Conservation (phyloP, 441 rosid genomes). For the Capsella rubella region DNA sequence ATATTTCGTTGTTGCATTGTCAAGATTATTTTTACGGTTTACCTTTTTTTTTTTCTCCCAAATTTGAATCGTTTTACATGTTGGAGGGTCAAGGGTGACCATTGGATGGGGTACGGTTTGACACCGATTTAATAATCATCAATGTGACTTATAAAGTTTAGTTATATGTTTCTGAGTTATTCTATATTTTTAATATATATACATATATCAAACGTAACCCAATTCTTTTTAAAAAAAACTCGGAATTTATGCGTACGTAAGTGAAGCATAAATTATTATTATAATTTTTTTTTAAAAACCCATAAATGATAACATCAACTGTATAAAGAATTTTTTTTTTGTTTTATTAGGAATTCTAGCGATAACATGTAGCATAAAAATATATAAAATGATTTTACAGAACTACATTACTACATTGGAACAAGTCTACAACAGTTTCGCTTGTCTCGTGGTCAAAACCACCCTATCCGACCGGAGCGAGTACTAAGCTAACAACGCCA, state of each 20-base stretch:
- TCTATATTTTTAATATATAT: neutral
- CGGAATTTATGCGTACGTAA: neutral
- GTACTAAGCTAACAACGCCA: neutral
- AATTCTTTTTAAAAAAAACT: neutral
- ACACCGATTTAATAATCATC: neutral
- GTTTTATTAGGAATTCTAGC: neutral
- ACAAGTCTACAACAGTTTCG: conserved; percentile 34
- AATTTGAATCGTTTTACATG: neutral
- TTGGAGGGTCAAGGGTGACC: neutral
- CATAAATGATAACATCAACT: too few species aligned
- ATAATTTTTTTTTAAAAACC: too few species aligned
- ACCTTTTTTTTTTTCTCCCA: neutral
- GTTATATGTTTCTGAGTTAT: neutral
- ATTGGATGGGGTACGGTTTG: neutral
- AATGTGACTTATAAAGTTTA: neutral
- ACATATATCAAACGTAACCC: neutral
- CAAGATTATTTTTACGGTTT: neutral
- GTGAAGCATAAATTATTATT: too few species aligned
- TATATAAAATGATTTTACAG: neutral
- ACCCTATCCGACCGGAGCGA: conserved; percentile 36
- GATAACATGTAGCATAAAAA: neutral
- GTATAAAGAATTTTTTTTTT: neutral
- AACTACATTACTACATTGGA: conserved; percentile 3
- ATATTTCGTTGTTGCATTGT: too few species aligned
- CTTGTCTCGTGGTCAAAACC: conserved; percentile 34